Base-by-base conservation (phyloP, 768 basidiomycete species). In the Amanita exitialis region DNA sequence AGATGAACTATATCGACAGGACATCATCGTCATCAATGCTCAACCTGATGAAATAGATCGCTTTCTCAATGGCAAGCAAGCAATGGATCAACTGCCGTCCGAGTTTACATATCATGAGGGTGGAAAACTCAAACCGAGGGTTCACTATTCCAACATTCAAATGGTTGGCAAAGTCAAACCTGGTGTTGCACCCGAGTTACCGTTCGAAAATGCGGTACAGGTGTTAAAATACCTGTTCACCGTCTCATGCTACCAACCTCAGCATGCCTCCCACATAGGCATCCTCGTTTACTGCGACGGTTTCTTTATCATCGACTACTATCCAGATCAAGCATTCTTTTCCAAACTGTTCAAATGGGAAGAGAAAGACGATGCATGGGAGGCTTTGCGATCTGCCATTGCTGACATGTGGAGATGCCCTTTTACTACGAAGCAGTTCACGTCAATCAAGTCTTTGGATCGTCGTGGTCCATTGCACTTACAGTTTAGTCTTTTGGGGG, bases 271-370 rank as follows among this genome's bases (percentile, higher is more conserved):
- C n/a, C 35, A 36, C n/a, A 36, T 7, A 12, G 35, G 35, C 35
- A 12, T 36, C 18, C 38, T 39, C 38, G 16, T 20, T 16, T 39
- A 39, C 7, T n/a, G 18, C 18, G 28, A 45, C 23, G 44, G 44
- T 32, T 45, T 45, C 30, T 28, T 45, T 30, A 45, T 32, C 44
- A 45, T 45, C 16, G 27, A 45, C 25, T 45, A 34, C 28, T 45
- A 45, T 32, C 44, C 44, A 18, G 44, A 45, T 45, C 27, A 15
- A 28, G 44, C 44, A 28, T 45, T 45, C 28, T 45, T 30, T 32
- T 45, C 44, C 6, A 15, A 45, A 16, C 44, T 45, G 27, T 45
- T 30, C 16, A 28, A 12, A 30, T 45, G 30, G 44, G 13, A 28
- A n/a, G 25, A 28, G 27, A 28, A 18, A 16, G 21, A 44, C 39